phyloP scores from a whole-genome alignment of 345 rosid genomes.

The Dimocarpus longan region DNA sequence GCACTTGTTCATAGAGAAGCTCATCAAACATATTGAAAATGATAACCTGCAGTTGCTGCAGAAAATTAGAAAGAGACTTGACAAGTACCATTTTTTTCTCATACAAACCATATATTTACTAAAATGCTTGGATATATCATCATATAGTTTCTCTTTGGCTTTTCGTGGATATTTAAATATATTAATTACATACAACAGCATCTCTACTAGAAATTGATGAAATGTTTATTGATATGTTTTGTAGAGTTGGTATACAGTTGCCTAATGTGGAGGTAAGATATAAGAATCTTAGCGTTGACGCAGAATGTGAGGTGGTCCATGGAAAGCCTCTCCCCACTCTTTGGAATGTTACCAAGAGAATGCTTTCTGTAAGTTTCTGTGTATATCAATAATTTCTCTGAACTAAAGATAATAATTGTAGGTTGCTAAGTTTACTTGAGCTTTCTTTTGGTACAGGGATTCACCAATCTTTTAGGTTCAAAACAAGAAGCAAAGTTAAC shows the following conservation, averaged over 20 bases:
- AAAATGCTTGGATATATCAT: neutral
- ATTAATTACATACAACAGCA: neutral
- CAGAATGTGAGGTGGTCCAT: conserved; percentile 37
- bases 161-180: neutral
- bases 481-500: conserved; percentile 20
- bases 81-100: conserved; percentile 18
- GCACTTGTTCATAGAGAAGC: conserved; percentile 32
- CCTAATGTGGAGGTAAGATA: conserved; percentile 51
- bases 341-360: conserved; percentile 38
- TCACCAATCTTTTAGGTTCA: conserved; percentile 4
- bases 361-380: conserved; percentile 25
- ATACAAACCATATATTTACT: neutral
- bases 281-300: conserved; percentile 41
- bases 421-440: neutral
- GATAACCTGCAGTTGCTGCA: conserved; percentile 31
- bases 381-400: neutral
- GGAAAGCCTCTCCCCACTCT: conserved; percentile 55
- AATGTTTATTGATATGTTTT: too few relatives aligned
- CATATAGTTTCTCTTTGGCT: neutral
- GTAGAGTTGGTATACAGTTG: conserved; percentile 43
- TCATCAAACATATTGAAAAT: conserved; percentile 26
- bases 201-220: too few relatives aligned
- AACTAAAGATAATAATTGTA: neutral
- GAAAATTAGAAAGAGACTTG: conserved; percentile 28
- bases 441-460: conserved; percentile 14